Conservation (phyloP, 441 rosid species). For the Gossypium laxum region DNA sequence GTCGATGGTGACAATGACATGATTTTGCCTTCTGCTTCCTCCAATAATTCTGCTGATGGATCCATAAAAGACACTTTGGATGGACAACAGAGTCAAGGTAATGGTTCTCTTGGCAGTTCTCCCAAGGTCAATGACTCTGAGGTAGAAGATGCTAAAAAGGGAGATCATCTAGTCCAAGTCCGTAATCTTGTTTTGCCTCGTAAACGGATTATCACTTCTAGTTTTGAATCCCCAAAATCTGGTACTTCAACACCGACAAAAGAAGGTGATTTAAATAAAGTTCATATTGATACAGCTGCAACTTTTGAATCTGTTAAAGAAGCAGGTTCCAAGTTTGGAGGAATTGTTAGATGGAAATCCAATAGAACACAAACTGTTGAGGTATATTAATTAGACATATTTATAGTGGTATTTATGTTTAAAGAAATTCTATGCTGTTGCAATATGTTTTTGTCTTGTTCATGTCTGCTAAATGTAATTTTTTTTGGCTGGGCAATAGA, state of each 20-base stretch:
- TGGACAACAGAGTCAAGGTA: neutral
- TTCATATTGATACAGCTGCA: slow-evolving; percentile 68
- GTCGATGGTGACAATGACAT: neutral
- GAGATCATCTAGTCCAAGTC: slow-evolving; percentile 1
- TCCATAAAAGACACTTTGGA: neutral
- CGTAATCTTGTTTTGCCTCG: slow-evolving; percentile 11
- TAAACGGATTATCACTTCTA: slow-evolving; percentile 7
- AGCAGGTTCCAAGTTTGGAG: slow-evolving; percentile 89
- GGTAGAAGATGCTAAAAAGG: neutral
- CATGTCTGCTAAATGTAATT: neutral
- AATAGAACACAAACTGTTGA: slow-evolving; percentile 65
- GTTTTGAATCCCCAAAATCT: slow-evolving; percentile 25
- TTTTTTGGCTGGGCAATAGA: slow-evolving; percentile 21
- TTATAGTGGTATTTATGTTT: neutral
- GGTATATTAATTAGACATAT: slow-evolving; percentile 30
- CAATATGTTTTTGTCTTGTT: slow-evolving; percentile 3
- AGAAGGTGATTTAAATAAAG: slow-evolving; percentile 21
- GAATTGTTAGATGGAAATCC: slow-evolving; percentile 94
- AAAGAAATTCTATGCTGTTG: neutral
- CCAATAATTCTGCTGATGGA: neutral
- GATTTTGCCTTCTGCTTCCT: slow-evolving; percentile 5
- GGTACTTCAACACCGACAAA: slow-evolving; percentile 5
- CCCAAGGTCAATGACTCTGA: slow-evolving; percentile 9
- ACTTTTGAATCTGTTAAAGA: slow-evolving; percentile 88
- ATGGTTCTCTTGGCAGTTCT: neutral